Evolutionary conservation across 2,329 filamentous ascomycete genomes (phyloP), one percentile per base, ranked within the genome.

Genomic region (Aspergillus chevalieri): DNA sequence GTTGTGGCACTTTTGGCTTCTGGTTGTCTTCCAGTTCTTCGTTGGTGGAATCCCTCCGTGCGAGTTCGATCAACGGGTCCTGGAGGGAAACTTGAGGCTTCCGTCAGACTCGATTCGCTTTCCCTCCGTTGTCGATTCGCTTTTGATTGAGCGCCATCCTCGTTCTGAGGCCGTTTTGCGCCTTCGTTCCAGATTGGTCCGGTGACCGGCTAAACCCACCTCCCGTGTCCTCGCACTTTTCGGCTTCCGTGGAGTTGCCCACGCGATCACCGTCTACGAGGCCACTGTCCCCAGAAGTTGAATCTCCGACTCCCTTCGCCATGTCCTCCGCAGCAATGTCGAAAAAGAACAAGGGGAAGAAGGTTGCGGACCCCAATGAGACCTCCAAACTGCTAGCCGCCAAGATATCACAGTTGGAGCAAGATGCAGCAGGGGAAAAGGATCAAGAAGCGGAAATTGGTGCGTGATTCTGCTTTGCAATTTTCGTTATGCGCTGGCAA

Each of bases 391-490:
- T 96, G 56, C 81, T 98, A 46, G 86, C 91, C 55, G 89, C 91
- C 54, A 89, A 94, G 65, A 96, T 98, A 66, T 92, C 90, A 19
- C 93, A 97, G 74, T 77, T 98, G 51, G 93, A 98, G 70, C 87
- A 89, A 55, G 91, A 96, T 77, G 88, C 87, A 45, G 90, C 90
- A 9, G 89, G 89, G 52, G 91, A 95, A 68, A 95, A 94, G 71
- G 92, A 95, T 60, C 89, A 96, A 72, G 91, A 96, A 73, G 83
- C 87, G 53, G 93, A 97, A 76, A 96, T 98, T 67, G 89, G 90
- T 95, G 76, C 66, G 84, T 80, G 45, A 44, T 44, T 47, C 26
- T 46, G 46, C 43, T 49, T 30, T 46, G 26, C 34, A 43, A 42
- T 44, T 6, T 44, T 6, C 24, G 34, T 24, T 36, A 24, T n/a